Evolutionary conservation across 805 yeast genomes (phyloP), one percentile per base, ranked within the genome.

Genomic region (Pichia cephalocereana): DNA sequence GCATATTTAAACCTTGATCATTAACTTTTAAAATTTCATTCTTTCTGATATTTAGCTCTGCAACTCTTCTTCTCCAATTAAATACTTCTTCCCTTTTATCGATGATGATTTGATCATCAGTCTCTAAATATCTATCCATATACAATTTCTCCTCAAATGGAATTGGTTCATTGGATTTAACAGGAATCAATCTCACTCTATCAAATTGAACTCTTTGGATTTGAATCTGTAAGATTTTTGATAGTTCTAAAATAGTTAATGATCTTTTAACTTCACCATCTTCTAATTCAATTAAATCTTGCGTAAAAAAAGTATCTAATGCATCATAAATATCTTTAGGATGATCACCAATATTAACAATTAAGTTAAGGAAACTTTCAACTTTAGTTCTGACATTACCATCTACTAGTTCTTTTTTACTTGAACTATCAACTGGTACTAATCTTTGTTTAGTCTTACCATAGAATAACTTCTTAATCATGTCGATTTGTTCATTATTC

Each of bases 201-300:
- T 93, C 96, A 63, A 83, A 93, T 62, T 87, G 86, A 1, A 93
- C 98, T 60, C 99, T 74, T 66, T 90, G 98, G 8, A 93, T 86
- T 61, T 93, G 99, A 44, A 93, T 78, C 62, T 93, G 99, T 44
- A 93, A 65, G 45, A 93, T 77, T 7, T 82, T 80, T 0, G 99
- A 99, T 19, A 88, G 67, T 48, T 79, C 74, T 10, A 78, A 72
- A 5, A 91, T 76, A 0, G 90, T 78, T 43, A 90, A 75, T 0
- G 85, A 76, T 61, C 95, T 78, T 55, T 81, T 79, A 6, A 85
- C 91, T 27, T 74, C 71, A 2, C 89, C 95, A 52, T 82, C 84
- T 39, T 80, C 86, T 55, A 87, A 67, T 1, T 72, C 75, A 12
- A 89, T 72, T 18, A 77, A 62, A 54, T 87, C 96, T 46, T 83